These are phyloP conservation scores for Salix koriyanagi DNA, from an alignment of 345 rosid genomes.

Conservation along the genomic window DNA sequence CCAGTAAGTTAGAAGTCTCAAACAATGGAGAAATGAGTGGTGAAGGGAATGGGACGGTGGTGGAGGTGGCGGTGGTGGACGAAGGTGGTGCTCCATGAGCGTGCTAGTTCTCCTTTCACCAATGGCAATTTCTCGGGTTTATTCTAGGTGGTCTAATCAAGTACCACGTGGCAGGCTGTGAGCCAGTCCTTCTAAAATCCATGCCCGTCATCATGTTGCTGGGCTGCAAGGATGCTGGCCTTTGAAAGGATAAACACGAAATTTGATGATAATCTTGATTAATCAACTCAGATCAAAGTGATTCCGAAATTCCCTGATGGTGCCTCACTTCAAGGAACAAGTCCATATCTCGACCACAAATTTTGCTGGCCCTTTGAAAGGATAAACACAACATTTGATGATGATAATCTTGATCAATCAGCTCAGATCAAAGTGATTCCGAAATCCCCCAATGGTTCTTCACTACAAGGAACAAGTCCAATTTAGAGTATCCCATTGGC, in stretches of 20 bases:
- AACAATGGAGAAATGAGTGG: conserved; percentile 33
- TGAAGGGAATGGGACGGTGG: conserved; percentile 30
- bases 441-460: conserved; percentile 22
- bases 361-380: conserved; percentile 3
- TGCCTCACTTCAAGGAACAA: conserved; percentile 14
- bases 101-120: conserved; percentile 5
- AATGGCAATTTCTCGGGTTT: background rate
- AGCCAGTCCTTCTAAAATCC: conserved; percentile 17
- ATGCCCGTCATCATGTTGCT: conserved; percentile 12
- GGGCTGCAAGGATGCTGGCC: conserved; percentile 24
- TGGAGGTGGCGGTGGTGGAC: conserved; percentile 11
- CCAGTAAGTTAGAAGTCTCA: background rate
- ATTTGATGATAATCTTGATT: conserved; percentile 26
- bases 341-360: background rate
- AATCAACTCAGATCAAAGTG: conserved; percentile 5
- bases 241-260: conserved; percentile 19
- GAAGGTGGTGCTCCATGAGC: background rate
- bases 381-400: conserved; percentile 19
- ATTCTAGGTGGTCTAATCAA: conserved; percentile 6
- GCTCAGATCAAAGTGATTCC: conserved; percentile 21
- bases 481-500: conserved; percentile 9
- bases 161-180: conserved; percentile 26
- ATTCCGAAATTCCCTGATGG: conserved; percentile 29
- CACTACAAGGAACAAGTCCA: conserved; percentile 1
- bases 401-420: conserved; percentile 22